phyloP scores from a whole-genome alignment of 257 asterid genomes.

The Sherardia arvensis region DNA sequence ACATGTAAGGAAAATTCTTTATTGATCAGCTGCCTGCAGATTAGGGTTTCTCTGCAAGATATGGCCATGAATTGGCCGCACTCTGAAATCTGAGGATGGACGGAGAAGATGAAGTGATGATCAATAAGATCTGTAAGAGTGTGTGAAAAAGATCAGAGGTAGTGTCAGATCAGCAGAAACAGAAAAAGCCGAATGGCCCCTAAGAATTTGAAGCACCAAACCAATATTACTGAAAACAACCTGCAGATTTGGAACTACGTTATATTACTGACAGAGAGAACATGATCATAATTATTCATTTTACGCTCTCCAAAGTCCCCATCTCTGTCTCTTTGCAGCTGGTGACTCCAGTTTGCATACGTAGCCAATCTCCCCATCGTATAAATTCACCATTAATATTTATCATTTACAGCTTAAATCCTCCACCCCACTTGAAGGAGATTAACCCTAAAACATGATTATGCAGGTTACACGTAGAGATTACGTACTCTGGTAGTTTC shows the following conservation, averaged over 20 bases:
- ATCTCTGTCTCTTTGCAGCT: slow-evolving; percentile 29
- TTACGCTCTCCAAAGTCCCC: slow-evolving; percentile 22
- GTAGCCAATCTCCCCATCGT: slow-evolving; percentile 38
- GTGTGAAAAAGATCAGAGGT: slow-evolving; percentile 7
- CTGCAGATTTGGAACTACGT: slow-evolving; percentile 37
- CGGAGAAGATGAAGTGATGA: background rate
- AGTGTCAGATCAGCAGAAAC: slow-evolving; percentile 17
- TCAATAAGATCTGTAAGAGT: background rate
- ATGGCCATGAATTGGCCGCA: slow-evolving; percentile 5
- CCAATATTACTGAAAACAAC: slow-evolving; percentile 31
- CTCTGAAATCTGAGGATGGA: background rate
- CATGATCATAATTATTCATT: slow-evolving; percentile 23
- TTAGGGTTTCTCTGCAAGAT: background rate
- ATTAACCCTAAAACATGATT: background rate
- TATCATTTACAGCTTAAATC: background rate
- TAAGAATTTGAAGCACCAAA: slow-evolving; percentile 32
- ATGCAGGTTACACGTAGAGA: too few relatives aligned
- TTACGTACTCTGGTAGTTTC: too few relatives aligned
- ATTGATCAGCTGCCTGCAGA: too few relatives aligned
- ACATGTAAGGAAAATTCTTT: background rate
- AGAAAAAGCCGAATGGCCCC: slow-evolving; percentile 28
- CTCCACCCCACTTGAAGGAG: background rate
- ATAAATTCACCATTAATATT: background rate
- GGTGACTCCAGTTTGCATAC: slow-evolving; percentile 29
- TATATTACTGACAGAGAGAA: slow-evolving; percentile 37